Evolutionary conservation across 2,329 filamentous ascomycete genomes (phyloP).

Genomic region (Alternaria triticina): DNA sequence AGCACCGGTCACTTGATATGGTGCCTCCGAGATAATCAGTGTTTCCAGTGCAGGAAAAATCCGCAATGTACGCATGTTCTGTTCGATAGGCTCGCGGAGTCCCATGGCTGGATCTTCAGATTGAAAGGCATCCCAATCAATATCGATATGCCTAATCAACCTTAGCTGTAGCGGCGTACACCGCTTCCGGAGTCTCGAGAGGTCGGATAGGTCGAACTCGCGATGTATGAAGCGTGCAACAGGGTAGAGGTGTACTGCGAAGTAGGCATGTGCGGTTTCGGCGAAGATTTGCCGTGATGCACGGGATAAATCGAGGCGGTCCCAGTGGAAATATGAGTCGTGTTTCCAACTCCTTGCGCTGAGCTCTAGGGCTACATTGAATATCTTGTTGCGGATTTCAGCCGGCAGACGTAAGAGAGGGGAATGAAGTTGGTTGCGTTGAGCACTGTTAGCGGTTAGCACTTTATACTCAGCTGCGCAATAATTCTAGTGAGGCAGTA

Average conservation of each 20-base stretch:
- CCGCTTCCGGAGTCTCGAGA: not conserved
- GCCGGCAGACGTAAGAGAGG: not conserved
- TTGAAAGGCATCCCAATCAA: not conserved
- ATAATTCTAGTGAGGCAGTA: not conserved
- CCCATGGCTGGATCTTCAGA: not conserved
- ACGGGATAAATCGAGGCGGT: not conserved
- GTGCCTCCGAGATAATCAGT: not conserved
- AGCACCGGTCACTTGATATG: not conserved
- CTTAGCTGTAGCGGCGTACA: not conserved
- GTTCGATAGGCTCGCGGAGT: not conserved
- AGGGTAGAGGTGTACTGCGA: not conserved
- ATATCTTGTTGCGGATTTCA: not conserved
- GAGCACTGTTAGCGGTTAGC: not conserved
- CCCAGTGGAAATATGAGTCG: not conserved
- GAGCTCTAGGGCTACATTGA: not conserved
- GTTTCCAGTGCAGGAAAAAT: not conserved
- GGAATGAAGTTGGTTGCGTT: not conserved
- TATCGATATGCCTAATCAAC: not conserved
- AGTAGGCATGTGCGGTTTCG: not conserved
- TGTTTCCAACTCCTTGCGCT: not conserved
- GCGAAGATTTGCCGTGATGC: not conserved
- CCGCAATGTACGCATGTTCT: not conserved
- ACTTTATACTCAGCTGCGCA: not conserved
- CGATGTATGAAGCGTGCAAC: not conserved
- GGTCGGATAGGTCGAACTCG: not conserved